Conservation (phyloP, 495 filamentous ascomycete species). For the Tuber microsphaerosporum region DNA sequence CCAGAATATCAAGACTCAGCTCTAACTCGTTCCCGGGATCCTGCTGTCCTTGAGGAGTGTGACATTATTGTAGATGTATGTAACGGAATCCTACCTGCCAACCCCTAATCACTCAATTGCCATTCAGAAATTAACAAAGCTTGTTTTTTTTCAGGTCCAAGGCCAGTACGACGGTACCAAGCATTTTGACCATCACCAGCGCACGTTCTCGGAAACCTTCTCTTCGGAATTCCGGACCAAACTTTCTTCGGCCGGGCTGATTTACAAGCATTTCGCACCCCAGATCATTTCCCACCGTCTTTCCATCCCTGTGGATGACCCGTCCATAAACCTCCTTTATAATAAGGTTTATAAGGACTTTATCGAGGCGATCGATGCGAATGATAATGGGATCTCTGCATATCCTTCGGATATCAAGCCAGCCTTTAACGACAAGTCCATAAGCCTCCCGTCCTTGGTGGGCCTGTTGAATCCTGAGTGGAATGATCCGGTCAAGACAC, state of each 20-base stretch:
- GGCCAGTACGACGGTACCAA: conserved; percentile 76
- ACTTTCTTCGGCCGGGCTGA: conserved; percentile 83
- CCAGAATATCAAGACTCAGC: conserved; percentile 66
- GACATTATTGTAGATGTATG: conserved; percentile 95
- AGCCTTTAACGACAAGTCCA: conserved; percentile 70
- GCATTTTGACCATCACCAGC: conserved; percentile 96
- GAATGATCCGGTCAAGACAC: conserved; percentile 54
- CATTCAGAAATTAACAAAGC: neutral
- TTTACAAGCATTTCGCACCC: conserved; percentile 91
- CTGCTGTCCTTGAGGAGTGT: conserved; percentile 66
- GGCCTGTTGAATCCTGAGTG: conserved; percentile 71
- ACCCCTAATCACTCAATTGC: neutral
- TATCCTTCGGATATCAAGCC: conserved; percentile 70
- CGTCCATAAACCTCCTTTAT: conserved; percentile 66
- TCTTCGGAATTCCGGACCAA: conserved; percentile 74
- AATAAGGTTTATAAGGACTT: conserved; percentile 87
- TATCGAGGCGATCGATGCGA: conserved; percentile 91
- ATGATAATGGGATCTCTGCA: conserved; percentile 85
- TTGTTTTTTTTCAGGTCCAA: conserved; percentile 28
- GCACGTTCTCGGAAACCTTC: conserved; percentile 71
- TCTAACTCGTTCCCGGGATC: conserved; percentile 84
- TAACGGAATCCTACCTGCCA: neutral
- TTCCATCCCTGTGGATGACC: conserved; percentile 53
- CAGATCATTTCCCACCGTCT: conserved; percentile 68
- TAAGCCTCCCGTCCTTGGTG: conserved; percentile 75